Base-by-base conservation (phyloP, 1,284 basidiomycete species). In the Cryptococcus sp. region DNA sequence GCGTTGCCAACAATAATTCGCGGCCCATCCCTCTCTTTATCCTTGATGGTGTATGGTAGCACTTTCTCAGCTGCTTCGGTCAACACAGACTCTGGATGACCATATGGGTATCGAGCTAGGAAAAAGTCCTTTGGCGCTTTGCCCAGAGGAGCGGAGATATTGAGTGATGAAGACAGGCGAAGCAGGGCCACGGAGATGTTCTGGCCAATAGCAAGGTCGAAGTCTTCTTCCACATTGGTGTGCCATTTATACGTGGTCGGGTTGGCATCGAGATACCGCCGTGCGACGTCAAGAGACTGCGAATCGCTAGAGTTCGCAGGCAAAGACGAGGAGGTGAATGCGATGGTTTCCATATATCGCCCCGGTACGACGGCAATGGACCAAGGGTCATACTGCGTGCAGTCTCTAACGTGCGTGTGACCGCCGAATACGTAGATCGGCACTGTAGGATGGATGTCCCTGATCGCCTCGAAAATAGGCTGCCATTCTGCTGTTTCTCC, bases 341-440 rank as follows among this genome's bases (percentile, higher is more conserved):
- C 89, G 56, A 93, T 81, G 6, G 91, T 92, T 78, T 93, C 91
- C 86, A 93, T 88, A 74, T 91, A 93, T 23, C 89, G 81, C 46
- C 91, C 91, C 54, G 88, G 89, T 65, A 90, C 88, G 39, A 93
- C 77, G 1, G 65, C 69, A 22, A 79, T 78, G 11, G 73, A 74
- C 17, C 71, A 57, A 20, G 62, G 67, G 60, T 78, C 75, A 37
- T 73, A 83, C 79, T 75, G 78, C 80, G 83, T 69, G 74, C 89
- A 92, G 72, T 91, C 88, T 54, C 89, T 85, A 57, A 91, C 87
- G 69, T 91, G 89, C 1, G 81, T 84, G 66, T 91, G 89, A 3
- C 87, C 86, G 4, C 91, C 91, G 51, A 93, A 84, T 62, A 93
- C 87, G 52, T 90, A 70, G 52, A 93, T 87, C 0, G 91, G 91